Evolutionary conservation across 805 yeast genomes (phyloP), one percentile per base, ranked within the genome.

Genomic region (Crinitomyces ghanaensis): DNA sequence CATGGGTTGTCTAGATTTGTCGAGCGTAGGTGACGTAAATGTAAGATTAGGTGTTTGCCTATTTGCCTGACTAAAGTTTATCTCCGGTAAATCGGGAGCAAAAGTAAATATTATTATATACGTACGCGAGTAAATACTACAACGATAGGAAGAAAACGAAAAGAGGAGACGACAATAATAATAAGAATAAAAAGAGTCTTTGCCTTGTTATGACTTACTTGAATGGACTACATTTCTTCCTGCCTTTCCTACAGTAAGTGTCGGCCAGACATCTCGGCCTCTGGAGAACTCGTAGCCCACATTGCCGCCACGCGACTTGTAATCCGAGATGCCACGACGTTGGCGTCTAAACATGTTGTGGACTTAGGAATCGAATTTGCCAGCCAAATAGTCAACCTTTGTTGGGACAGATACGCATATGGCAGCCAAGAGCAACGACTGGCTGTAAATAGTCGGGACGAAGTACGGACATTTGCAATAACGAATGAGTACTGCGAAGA

Each of bases 251-350:
- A 26, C 16, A 21, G 7, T 17, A 15, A 20, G 14, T 27, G 41
- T 20, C 25, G 40, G 20, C 45, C 45, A 5, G 32, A 30, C 28
- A 28, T 39, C 13, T 38, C 42, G 15, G 29, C 35, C 9, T 27
- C 34, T 8, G 46, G 46, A 7, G 26, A 20, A 13, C 43, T 39
- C 29, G 22, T 43, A 3, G 49, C 45, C 3, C 41, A 45, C 28
- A 32, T 43, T 5, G 19, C 36, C 6, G 49, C 42, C 11, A 16
- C 33, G 6, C 15, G 37, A 17, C 38, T 45, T 26, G 41, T 45
- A n/a, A 25, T 45, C 14, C 36, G 46, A 12, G 33, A 29, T 23
- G 16, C 33, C 2, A 6, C 20, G 8, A 39, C 42, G 3, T 32
- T 45, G 19, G 45, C 44, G 9, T 19, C 41, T 19, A 43, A 41